Evolutionary conservation across 805 yeast genomes (phyloP).

Genomic region (Metschnikowia amazonensis): DNA sequence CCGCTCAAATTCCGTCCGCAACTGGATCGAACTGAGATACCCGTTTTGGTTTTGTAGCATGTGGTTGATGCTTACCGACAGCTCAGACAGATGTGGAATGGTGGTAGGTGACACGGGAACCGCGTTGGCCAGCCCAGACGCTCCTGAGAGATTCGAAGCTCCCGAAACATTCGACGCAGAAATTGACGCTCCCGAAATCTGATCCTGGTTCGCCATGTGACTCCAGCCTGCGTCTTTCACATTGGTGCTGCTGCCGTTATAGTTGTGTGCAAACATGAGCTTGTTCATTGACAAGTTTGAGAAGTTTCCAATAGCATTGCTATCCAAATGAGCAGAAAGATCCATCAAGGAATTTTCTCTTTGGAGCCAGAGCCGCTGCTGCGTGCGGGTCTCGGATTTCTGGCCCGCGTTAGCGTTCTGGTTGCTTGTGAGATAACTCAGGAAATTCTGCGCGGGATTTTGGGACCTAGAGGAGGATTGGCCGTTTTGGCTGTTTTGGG

Average conservation of each 20-base stretch:
- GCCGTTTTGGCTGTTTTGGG: background rate
- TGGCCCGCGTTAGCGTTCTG: conserved; percentile 6
- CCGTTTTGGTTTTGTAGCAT: conserved; percentile 23
- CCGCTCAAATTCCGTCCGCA: conserved; percentile 74
- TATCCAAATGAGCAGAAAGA: conserved; percentile 33
- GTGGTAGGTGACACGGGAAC: background rate
- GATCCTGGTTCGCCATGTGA: conserved; percentile 1
- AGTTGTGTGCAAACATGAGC: conserved; percentile 35
- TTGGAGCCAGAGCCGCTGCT: conserved; percentile 80
- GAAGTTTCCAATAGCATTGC: conserved; percentile 30
- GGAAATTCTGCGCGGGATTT: conserved; percentile 23
- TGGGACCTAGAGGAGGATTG: background rate
- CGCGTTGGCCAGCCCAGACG: background rate
- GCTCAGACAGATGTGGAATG: background rate
- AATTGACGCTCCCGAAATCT: background rate
- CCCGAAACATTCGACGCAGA: background rate
- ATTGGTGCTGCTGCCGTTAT: conserved; percentile 19
- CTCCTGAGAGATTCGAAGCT: background rate
- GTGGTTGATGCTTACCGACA: conserved; percentile 8
- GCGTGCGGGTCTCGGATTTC: conserved; percentile 62
- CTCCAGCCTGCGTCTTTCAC: conserved; percentile 10
- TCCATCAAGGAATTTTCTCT: conserved; percentile 70
- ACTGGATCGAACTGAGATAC: conserved; percentile 49
- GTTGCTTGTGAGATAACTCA: conserved; percentile 29
- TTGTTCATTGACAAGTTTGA: conserved; percentile 39